Percentiles rank a stretch among this genome's conserved stretches.
Evolutionary conservation across 768 basidiomycete species (phyloP).

Genomic region (Mycena indigotica): DNA sequence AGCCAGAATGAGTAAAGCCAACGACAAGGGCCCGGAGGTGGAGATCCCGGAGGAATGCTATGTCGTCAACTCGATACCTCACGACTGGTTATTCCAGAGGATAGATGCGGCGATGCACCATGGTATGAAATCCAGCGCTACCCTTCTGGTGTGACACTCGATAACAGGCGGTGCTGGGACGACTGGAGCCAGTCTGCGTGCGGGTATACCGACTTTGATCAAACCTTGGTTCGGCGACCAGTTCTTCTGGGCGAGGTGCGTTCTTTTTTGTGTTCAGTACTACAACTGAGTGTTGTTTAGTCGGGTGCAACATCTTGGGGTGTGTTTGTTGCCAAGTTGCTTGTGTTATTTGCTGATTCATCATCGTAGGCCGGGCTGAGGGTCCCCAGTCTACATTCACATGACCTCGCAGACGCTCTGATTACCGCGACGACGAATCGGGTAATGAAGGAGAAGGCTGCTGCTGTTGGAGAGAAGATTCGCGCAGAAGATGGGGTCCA

Average conservation of each 20-base stretch:
- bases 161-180: slow-evolving; percentile 57
- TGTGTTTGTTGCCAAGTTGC: slow-evolving; percentile 29
- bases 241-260: slow-evolving; percentile 56
- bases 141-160: background rate
- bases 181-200: slow-evolving; percentile 63
- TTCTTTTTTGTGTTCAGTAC: background rate
- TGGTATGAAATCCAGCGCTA: slow-evolving; percentile 3
- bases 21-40: slow-evolving; percentile 41
- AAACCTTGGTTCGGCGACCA: slow-evolving; percentile 76
- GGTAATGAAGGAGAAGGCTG: slow-evolving; percentile 64
- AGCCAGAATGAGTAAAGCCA: slow-evolving; percentile 48
- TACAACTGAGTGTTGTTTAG: background rate
- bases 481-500: slow-evolving; percentile 56
- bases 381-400: slow-evolving; percentile 47
- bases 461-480: slow-evolving; percentile 40
- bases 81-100: slow-evolving; percentile 65
- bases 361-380: slow-evolving; percentile 48
- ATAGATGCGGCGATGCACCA: slow-evolving; percentile 68
- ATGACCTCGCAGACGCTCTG: slow-evolving; percentile 57
- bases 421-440: slow-evolving; percentile 55
- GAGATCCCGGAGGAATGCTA: slow-evolving; percentile 56
- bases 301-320: slow-evolving; percentile 59
- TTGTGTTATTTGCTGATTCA: background rate
- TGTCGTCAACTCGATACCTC: slow-evolving; percentile 64
- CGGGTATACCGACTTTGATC: slow-evolving; percentile 60